A percentile compares a stretch with the other conserved stretches of the same genome.
These are phyloP conservation scores for Glycine latifolia DNA, from an alignment of 306 rosid genomes.

Conservation along the genomic window DNA sequence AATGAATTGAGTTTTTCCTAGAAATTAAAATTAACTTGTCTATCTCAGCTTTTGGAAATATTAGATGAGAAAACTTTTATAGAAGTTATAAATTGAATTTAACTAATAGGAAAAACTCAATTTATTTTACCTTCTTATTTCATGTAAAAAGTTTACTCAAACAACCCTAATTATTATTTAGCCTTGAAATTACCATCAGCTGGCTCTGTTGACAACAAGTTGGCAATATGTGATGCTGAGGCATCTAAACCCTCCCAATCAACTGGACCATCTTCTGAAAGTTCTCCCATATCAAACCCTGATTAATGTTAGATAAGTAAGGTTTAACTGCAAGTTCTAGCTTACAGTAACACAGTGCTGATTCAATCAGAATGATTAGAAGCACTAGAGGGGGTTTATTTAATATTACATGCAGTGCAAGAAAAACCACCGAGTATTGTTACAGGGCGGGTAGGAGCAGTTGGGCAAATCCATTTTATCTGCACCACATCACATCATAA, in stretches of 20 bases:
- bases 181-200: conserved; percentile 75
- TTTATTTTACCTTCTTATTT: not conserved
- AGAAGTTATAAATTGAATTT: not conserved
- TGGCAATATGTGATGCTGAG: conserved; percentile 93
- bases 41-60: not conserved
- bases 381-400: conserved; percentile 13
- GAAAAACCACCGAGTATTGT: conserved; percentile 91
- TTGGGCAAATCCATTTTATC: conserved; percentile 99
- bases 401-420: conserved; percentile 83
- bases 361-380: conserved; percentile 14
- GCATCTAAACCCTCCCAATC: conserved; percentile 99
- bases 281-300: conserved; percentile 99
- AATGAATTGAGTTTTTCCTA: not conserved
- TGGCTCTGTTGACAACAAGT: conserved; percentile 94
- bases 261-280: conserved; percentile 91
- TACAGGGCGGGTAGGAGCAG: conserved; percentile 98
- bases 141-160: not conserved
- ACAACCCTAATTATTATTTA: conserved; percentile 11
- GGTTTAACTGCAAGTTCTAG: not conserved
- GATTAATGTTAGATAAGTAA: conserved; percentile 15
- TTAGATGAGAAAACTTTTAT: not conserved
- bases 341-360: not conserved
- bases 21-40: not conserved
- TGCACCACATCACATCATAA: conserved; percentile 50
- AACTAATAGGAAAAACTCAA: not conserved